Evolutionary conservation across 805 yeast species (phyloP), one percentile per base, ranked within the genome.

Genomic region (Nakazawaea populi): DNA sequence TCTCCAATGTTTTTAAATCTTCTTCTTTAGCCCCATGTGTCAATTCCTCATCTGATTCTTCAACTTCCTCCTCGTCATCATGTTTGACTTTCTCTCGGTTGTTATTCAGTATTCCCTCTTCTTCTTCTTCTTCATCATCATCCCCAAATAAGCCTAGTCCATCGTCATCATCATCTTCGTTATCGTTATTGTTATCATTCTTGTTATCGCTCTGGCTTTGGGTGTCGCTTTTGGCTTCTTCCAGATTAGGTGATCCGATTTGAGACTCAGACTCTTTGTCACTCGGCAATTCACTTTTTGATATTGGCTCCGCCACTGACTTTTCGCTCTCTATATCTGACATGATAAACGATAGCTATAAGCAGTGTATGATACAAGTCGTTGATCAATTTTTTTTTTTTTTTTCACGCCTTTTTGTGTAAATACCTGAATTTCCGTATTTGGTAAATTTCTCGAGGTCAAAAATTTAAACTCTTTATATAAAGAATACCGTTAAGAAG

Each of bases 1-100:
- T 67, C 64, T 64, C 77, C 54, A 61, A 72, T 50, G 61, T 69
- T 52, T 60, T 76, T 65, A 62, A 53, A 42, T 65, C 67, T 30
- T 52, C 43, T 27, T 42, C 46, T 14, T 29, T 43, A 6, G 31
- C 35, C n/a, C 34, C 30, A 58, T 63, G 54, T 32, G 11, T 11
- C 35, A 32, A 32, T 14, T 57, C 64, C 24, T 58, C 63, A n/a
- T 54, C 61, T 43, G 64, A 71, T 5, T 65, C 70, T 41, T 65
- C 70, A 34, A 62, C 69, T 5, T 60, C 73, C 3, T 64, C 69
- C 5, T 62, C 70, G 6, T 58, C 68, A 3, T 56, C 66, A 32
- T 58, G 64, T 51, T 38, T 42, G 34, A 43, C 46, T 32, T 44
- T 18, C 24, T 18, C 24, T 18, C 24, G 24, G 24, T 18, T 18